A percentile compares a stretch with the other conserved stretches of the same genome.
Evolutionary conservation across 495 filamentous ascomycete genomes (phyloP).

Genomic region (Talaromyces nanjingensis): DNA sequence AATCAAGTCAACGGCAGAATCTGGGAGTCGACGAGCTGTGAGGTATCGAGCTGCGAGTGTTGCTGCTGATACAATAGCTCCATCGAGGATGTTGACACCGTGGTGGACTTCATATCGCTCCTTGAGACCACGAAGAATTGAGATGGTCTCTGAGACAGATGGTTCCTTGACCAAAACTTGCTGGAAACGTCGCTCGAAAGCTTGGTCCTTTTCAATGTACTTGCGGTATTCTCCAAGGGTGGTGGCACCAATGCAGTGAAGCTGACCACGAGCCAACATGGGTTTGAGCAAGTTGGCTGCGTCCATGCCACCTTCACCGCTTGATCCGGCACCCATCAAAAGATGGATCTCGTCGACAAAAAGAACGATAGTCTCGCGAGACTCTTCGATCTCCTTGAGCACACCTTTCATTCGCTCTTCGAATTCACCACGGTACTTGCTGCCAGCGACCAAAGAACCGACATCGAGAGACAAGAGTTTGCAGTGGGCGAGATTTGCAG

Average conservation of each 20-base stretch:
- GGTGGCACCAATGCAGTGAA: conserved; percentile 97
- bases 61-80: conserved; percentile 84
- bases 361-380: conserved; percentile 93
- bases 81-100: conserved; percentile 90
- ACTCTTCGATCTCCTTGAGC: conserved; percentile 90
- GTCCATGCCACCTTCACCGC: conserved; percentile 96
- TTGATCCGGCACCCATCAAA: conserved; percentile 91
- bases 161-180: conserved; percentile 96
- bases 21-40: conserved; percentile 81
- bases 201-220: conserved; percentile 97
- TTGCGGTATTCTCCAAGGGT: conserved; percentile 94
- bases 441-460: conserved; percentile 88
- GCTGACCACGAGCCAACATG: conserved; percentile 90
- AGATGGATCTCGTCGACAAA: conserved; percentile 99
- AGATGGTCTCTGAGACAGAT: conserved; percentile 79
- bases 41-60: conserved; percentile 87
- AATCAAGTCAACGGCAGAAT: conserved; percentile 93
- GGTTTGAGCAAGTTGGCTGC: conserved; percentile 96
- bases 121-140: conserved; percentile 93
- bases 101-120: conserved; percentile 98
- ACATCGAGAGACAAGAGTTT: conserved; percentile 92
- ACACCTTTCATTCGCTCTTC: conserved; percentile 99
- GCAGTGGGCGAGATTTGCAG: conserved; percentile 90
- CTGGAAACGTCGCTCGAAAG: conserved; percentile 97
- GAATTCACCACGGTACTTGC: conserved; percentile 97